phyloP scores from a whole-genome alignment of 2,329 filamentous ascomycete genomes.

The Alternaria angustiovoidea region DNA sequence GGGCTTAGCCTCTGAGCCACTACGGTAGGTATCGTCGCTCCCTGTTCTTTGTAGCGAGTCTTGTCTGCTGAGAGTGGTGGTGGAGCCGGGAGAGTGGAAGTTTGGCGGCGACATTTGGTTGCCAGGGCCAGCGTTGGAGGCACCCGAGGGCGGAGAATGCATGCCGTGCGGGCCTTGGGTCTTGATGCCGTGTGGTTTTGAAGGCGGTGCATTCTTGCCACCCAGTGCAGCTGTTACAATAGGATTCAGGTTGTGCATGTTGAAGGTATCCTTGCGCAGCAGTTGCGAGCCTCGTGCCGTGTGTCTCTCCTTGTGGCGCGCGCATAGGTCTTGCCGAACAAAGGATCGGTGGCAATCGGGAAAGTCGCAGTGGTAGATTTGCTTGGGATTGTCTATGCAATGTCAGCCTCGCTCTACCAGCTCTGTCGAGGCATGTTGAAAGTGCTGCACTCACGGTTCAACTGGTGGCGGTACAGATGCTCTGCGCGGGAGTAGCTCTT shows the following conservation, averaged over 20 bases:
- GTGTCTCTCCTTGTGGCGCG: conserved; percentile 65
- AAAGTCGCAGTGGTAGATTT: conserved; percentile 93
- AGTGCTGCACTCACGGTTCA: conserved; percentile 74
- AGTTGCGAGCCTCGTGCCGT: conserved; percentile 74
- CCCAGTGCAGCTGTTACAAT: conserved; percentile 52
- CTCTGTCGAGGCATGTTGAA: not conserved
- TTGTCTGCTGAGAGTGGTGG: conserved; percentile 37
- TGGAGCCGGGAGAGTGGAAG: conserved; percentile 45
- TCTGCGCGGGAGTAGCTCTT: conserved; percentile 97
- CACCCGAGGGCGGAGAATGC: conserved; percentile 44
- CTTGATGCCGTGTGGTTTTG: conserved; percentile 28
- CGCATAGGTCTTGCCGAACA: conserved; percentile 90
- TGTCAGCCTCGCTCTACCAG: conserved; percentile 17
- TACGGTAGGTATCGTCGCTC: conserved; percentile 49
- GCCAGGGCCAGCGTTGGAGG: conserved; percentile 29
- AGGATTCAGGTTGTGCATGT: conserved; percentile 59
- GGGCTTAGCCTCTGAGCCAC: conserved; percentile 41
- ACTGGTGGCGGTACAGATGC: conserved; percentile 93
- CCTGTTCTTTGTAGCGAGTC: conserved; percentile 44
- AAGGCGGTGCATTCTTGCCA: conserved; percentile 36
- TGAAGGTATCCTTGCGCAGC: conserved; percentile 74
- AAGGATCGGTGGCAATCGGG: conserved; percentile 90
- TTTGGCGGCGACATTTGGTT: conserved; percentile 48
- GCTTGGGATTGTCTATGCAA: conserved; percentile 81
- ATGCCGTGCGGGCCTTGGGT: conserved; percentile 31